phyloP scores from a whole-genome alignment of 2,329 filamentous ascomycete genomes.

The Diplodia scrobiculata region DNA sequence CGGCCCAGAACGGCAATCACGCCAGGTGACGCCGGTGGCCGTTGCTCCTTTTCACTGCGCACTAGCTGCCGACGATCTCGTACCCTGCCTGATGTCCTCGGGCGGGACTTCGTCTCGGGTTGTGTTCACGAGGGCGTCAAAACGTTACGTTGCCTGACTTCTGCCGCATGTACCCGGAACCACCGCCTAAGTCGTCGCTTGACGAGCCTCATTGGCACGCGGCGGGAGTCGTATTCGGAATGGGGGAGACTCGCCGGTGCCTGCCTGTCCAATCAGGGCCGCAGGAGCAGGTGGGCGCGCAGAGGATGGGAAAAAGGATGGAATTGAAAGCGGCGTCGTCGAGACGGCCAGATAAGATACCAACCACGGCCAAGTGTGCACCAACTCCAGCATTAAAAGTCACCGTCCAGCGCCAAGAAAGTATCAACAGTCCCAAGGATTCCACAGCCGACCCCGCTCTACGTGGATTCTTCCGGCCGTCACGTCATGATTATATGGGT shows the following conservation, averaged over 20 bases:
- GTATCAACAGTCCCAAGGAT: constrained; percentile 1
- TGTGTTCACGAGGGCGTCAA: neutral
- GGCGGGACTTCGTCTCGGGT: neutral
- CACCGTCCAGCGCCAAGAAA: constrained; percentile 13
- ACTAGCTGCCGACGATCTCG: neutral
- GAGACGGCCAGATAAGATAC: constrained; percentile 25
- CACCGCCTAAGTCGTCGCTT: constrained; percentile 6
- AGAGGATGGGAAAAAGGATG: constrained; percentile 4
- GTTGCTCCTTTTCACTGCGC: neutral
- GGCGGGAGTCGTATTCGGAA: constrained; percentile 20
- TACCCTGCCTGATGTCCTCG: neutral
- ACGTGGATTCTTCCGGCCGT: constrained; percentile 19
- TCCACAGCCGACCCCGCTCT: constrained; percentile 21
- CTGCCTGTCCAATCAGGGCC: neutral
- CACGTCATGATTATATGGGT: constrained; percentile 44
- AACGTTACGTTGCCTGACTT: constrained; percentile 11
- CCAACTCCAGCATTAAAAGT: neutral
- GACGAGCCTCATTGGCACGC: constrained; percentile 8
- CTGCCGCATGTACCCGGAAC: constrained; percentile 19
- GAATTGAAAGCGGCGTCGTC: constrained; percentile 7
- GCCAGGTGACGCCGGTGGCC: neutral
- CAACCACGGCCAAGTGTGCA: constrained; percentile 5
- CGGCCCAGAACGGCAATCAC: constrained; percentile 14
- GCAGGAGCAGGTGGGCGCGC: neutral
- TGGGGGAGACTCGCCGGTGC: neutral